A percentile compares a stretch with the other conserved stretches of the same genome.
Evolutionary conservation across 768 basidiomycete species (phyloP).

Genomic region (Lactarius vividus): DNA sequence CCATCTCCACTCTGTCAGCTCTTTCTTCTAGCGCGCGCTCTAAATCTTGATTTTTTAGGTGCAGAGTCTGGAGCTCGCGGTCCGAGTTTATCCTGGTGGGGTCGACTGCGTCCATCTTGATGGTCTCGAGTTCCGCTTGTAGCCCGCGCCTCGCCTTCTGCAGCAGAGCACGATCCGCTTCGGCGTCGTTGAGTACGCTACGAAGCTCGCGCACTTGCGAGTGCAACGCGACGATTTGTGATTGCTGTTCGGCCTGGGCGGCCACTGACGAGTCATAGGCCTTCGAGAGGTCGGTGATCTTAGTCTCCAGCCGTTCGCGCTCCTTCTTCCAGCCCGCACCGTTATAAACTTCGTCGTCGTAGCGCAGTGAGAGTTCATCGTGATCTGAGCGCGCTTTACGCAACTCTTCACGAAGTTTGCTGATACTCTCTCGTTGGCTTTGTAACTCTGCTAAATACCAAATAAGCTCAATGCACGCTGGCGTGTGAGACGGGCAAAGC

Average conservation of each 20-base stretch:
- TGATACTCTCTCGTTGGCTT: slow-evolving; percentile 73
- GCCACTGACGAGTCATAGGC: slow-evolving; percentile 71
- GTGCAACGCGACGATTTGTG: slow-evolving; percentile 79
- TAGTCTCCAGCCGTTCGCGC: slow-evolving; percentile 81
- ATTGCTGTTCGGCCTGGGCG: slow-evolving; percentile 77
- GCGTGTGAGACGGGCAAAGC: neutral
- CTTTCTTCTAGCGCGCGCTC: slow-evolving; percentile 77
- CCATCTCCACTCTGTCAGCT: slow-evolving; percentile 66
- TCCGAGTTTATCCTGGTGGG: slow-evolving; percentile 67
- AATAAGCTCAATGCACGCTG: neutral
- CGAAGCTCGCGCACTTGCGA: slow-evolving; percentile 85
- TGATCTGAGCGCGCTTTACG: slow-evolving; percentile 73
- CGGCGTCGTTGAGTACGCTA: slow-evolving; percentile 78
- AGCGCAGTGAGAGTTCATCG: slow-evolving; percentile 69
- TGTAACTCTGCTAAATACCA: slow-evolving; percentile 54
- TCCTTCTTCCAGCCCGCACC: slow-evolving; percentile 85
- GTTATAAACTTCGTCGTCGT: slow-evolving; percentile 75
- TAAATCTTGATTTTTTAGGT: slow-evolving; percentile 79
- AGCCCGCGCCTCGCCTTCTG: slow-evolving; percentile 80
- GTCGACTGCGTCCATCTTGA: slow-evolving; percentile 73
- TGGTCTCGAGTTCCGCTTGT: slow-evolving; percentile 76
- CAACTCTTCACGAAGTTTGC: slow-evolving; percentile 75
- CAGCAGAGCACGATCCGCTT: slow-evolving; percentile 72
- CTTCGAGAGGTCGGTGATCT: slow-evolving; percentile 70
- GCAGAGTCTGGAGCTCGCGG: slow-evolving; percentile 69